These are phyloP conservation scores for Pythium phragmitis DNA, from an alignment of 352 stramenopile species.

Conservation along the genomic window DNA sequence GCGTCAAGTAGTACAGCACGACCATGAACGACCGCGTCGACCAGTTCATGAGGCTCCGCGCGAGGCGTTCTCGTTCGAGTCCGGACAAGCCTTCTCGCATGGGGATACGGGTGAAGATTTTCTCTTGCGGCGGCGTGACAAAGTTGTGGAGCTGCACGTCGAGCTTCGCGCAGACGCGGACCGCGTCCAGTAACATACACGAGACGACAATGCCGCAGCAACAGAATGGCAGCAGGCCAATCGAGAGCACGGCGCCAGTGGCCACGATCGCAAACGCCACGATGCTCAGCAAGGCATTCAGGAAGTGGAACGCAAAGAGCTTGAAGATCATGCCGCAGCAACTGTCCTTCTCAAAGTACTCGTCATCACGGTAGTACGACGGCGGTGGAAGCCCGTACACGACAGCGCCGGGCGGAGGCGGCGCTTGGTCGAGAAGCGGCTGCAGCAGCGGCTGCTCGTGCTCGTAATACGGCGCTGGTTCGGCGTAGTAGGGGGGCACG, in stretches of 20 bases:
- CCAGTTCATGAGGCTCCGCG: conserved; percentile 43
- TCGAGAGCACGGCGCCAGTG: conserved; percentile 32
- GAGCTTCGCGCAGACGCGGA: conserved; percentile 43
- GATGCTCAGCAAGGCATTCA: conserved; percentile 62
- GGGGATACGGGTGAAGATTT: conserved; percentile 44
- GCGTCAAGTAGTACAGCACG: conserved; percentile 55
- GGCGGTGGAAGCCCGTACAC: conserved; percentile 22
- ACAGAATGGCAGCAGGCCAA: conserved; percentile 58
- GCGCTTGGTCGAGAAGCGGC: conserved; percentile 18
- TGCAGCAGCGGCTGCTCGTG: conserved; percentile 12
- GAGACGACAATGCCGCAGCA: conserved; percentile 61
- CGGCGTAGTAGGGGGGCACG: conserved; percentile 23
- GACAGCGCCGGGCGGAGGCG: conserved; percentile 13
- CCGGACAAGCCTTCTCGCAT: conserved; percentile 32
- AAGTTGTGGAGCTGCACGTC: conserved; percentile 72
- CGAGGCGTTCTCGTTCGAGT: conserved; percentile 38
- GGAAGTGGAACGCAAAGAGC: conserved; percentile 55
- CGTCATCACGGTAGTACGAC: conserved; percentile 10
- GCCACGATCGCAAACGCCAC: conserved; percentile 46
- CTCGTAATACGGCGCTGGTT: neutral
- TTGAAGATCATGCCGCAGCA: conserved; percentile 45
- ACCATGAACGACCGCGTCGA: conserved; percentile 58
- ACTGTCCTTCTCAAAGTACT: conserved; percentile 22
- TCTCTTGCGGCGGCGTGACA: conserved; percentile 39
- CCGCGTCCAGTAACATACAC: conserved; percentile 42